Base-by-base conservation (phyloP, 805 yeast species). In the Candida gorgasii region DNA sequence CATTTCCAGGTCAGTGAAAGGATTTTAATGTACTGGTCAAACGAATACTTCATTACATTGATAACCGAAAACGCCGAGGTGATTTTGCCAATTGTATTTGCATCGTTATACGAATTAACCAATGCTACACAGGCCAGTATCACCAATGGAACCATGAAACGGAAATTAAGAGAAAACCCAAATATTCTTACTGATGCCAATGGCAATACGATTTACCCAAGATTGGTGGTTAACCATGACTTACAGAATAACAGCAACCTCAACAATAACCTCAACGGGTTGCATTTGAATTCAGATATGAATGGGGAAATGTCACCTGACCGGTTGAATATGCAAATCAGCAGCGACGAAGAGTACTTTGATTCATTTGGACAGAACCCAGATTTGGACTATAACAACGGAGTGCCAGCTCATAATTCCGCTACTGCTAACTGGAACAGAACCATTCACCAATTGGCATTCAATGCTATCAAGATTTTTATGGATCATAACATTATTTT, bases 1-100 rank as follows among this genome's bases (percentile, higher is more conserved):
- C 98, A 93, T 69, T 95, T 93, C 73, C 99, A 93, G 73, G 97
- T 93, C 18, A 86, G 95, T 44, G 99, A 93, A 66, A 89, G 95
- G 53, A 97, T 93, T 2, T 76, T 93, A 46, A 86, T 90, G 59
- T 89, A 82, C 63, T 93, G 97, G 93, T 86, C 88, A 55, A 92
- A 92, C 63, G 98, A 93, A 59, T 90, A 88, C 67, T 90, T 93
- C 62, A 78, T 90, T 50, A 85, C 89, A 31, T 68, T 92, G 53
- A 89, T 93, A 37, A 88, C 95, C 15, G 98, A 93, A 57, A 86
- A 86, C 61, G 90, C 95, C 7, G 96, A 89, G 55, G 90, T 86
- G 27, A 89, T 92, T 42, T 70, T 93, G 53, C 98, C 99, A 20
- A 89, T 93, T 35, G 80, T 93, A 27, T 93, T 89, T 65, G 85